Evolutionary conservation across 345 rosid genomes (phyloP), one percentile per base, ranked within the genome.

Genomic region (Erucastrum elatum): DNA sequence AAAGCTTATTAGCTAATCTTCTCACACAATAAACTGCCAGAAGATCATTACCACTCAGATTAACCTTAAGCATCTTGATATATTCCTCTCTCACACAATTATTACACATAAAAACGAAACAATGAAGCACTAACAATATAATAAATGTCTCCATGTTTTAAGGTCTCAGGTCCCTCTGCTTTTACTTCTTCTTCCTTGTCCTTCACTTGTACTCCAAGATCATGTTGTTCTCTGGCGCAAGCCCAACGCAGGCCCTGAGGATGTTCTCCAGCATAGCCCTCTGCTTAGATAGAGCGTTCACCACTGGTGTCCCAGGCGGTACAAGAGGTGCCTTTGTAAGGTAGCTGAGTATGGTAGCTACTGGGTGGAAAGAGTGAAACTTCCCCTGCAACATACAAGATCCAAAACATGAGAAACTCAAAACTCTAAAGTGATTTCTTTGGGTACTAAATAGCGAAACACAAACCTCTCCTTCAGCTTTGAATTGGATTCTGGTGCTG

Each of bases 191-290:
- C 17, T n/a, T n/a, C n/a, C 5, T 16, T 69, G 53, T 51, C 31
- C 0, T 88, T 78, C 72, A 93, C 85, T 93, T 95, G 90, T 93
- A 95, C 63, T 95, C 99, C 88, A 95, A 79, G 75, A 93, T 95
- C 99, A 95, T 95, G 89, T 95, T 93, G 84, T 93, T 95, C 86
- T 95, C 99, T 0, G 98, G 99, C 2, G 98, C 90, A 86, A 95
- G 83, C 0, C 99, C 98, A 59, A 95, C 82, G 26, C 99, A 95
- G 51, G 97, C 96, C 88, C 98, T 87, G 79, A 95, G 72, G 37
- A 95, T 93, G 85, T 95, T 95, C 88, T 95, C 99, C 53, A 93
- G 90, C 99, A 95, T 95, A 0, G 98, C 98, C 4, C 98, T 82
- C 82, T 95, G 99, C 91, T 95, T 95, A 0, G 99, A 83, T 66